Evolutionary conservation across 139 green algal species (phyloP).

Genomic region (Coelastrella sp.): DNA sequence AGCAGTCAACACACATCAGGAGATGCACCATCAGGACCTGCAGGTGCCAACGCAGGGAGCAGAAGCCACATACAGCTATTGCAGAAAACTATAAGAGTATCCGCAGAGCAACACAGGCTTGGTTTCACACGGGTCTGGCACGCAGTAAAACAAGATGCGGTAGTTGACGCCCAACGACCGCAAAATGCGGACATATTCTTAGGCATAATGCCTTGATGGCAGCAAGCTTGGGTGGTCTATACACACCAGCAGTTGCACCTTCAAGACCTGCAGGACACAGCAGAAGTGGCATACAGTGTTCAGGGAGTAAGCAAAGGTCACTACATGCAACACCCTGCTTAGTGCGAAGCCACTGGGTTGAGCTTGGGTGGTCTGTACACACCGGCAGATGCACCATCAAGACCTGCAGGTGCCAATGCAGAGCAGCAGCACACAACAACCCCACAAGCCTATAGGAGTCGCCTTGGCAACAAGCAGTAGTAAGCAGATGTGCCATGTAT

Average conservation of each 20-base stretch:
- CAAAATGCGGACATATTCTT: no score
- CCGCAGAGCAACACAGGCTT: neutral
- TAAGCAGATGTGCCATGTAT: no score
- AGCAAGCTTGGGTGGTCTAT: no score
- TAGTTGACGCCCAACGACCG: no score
- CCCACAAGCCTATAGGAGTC: neutral
- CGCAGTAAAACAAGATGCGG: no score
- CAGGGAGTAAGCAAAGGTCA: no score
- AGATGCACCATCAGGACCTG: slow-evolving; percentile 3
- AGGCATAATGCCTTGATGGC: no score
- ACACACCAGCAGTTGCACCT: no score
- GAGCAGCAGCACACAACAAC: neutral
- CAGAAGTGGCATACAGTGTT: no score
- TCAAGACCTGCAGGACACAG: no score
- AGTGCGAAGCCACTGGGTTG: slow-evolving; percentile 62
- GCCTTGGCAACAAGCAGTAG: no score
- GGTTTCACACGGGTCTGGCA: neutral
- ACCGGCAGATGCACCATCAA: slow-evolving; percentile 52
- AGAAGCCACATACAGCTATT: neutral
- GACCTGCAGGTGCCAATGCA: neutral
- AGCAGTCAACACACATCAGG: slow-evolving; percentile 90
- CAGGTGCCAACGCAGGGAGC: neutral
- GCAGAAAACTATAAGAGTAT: neutral
- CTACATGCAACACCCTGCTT: no score
- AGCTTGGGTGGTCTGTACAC: slow-evolving; percentile 93